A percentile compares a stretch with the other conserved stretches of the same genome.
phyloP scores from a whole-genome alignment of 1,284 basidiomycete genomes.

The Pyrrhoderma lamaoense region DNA sequence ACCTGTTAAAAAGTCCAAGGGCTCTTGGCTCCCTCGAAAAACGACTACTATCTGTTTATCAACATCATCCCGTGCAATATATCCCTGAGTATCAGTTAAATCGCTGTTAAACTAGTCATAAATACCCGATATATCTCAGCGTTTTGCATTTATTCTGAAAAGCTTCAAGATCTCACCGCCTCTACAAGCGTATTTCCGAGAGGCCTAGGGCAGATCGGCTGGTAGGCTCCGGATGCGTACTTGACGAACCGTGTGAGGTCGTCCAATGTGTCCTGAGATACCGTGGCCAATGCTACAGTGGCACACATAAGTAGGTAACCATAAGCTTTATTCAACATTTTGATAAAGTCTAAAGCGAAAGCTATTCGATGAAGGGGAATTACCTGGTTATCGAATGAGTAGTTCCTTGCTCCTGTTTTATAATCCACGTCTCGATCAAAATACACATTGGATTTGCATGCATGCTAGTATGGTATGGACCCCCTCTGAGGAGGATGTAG shows the following conservation, averaged over 20 bases:
- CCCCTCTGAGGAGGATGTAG: too few species aligned
- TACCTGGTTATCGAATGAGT: too few species aligned
- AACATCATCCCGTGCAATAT: constrained; percentile 11
- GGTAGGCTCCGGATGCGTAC: constrained; percentile 10
- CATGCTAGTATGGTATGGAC: too few species aligned
- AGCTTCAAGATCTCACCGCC: not conserved
- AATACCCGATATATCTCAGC: not conserved
- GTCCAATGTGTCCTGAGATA: constrained; percentile 2
- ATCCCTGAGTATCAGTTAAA: constrained; percentile 10
- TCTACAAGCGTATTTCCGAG: constrained; percentile 9
- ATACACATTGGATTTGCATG: too few species aligned
- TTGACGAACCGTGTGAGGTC: constrained; percentile 11
- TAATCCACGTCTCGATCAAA: too few species aligned
- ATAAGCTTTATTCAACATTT: too few species aligned
- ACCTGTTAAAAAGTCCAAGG: constrained; percentile 15
- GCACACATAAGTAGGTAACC: too few species aligned
- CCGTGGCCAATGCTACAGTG: not conserved
- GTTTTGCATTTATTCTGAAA: not conserved
- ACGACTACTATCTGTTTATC: constrained; percentile 8
- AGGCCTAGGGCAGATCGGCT: constrained; percentile 11
- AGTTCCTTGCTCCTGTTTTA: too few species aligned
- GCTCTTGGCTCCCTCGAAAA: constrained; percentile 4
- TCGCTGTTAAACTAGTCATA: constrained; percentile 8
- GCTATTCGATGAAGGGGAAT: too few species aligned
- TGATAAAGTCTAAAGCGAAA: too few species aligned